Evolutionary conservation across 345 rosid genomes (phyloP).

Genomic region (Clarkia xantiana): DNA sequence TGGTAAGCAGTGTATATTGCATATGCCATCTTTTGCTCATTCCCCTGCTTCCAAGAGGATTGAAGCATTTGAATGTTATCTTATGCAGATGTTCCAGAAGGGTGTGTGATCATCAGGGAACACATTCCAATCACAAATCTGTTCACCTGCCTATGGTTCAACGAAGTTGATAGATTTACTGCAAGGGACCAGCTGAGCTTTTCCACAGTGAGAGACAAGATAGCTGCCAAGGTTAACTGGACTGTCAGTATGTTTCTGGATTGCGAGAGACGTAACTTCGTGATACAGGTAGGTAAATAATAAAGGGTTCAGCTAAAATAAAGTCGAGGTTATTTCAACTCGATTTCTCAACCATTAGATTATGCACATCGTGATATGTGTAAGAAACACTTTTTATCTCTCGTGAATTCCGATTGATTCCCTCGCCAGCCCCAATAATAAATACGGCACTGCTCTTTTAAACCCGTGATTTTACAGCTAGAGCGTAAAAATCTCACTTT

Average conservation of each 20-base stretch:
- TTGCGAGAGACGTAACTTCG: constrained; percentile 88
- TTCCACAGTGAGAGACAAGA: constrained; percentile 73
- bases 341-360: too few relatives aligned
- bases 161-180: constrained; percentile 85
- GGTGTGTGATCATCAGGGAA: constrained; percentile 72
- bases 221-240: constrained; percentile 55
- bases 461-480: too few relatives aligned
- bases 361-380: too few relatives aligned
- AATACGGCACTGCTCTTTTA: too few relatives aligned
- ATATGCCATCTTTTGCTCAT: not conserved
- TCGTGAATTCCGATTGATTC: too few relatives aligned
- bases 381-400: too few relatives aligned
- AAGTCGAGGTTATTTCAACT: too few relatives aligned
- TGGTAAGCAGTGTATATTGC: constrained; percentile 32
- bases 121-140: constrained; percentile 70
- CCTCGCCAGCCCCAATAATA: too few relatives aligned
- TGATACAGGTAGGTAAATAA: constrained; percentile 89
- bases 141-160: constrained; percentile 85
- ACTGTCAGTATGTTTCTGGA: constrained; percentile 69
- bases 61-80: not conserved
- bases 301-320: too few relatives aligned
- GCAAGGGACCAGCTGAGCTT: constrained; percentile 87
- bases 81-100: constrained; percentile 91
- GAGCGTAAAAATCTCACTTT: not conserved
- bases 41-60: not conserved